These are phyloP conservation scores for Actinomortierella wolfii DNA, from an alignment of 371 early-diverging fungal species.

Conservation along the genomic window DNA sequence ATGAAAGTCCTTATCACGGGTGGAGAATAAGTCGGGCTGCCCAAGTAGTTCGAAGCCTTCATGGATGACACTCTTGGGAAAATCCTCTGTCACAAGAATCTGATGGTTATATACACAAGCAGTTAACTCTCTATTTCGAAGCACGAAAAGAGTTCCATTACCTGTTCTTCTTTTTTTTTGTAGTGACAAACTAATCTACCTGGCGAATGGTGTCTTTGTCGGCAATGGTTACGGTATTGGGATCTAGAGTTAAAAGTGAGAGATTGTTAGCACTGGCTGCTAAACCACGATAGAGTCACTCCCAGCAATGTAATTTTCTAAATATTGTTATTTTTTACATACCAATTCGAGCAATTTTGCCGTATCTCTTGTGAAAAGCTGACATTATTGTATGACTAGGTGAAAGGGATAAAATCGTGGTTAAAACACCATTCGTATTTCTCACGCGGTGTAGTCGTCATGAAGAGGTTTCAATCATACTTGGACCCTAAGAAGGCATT, in stretches of 20 bases:
- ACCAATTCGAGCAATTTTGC: conserved; percentile 29
- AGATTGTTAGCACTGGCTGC: no score
- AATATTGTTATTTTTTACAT: not conserved
- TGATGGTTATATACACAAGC: not conserved
- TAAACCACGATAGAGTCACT: no score
- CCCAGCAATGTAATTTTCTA: no score
- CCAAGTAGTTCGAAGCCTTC: conserved; percentile 19
- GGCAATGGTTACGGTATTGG: conserved; percentile 23
- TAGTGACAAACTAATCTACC: no score
- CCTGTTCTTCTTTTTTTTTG: no score
- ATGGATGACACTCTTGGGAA: conserved; percentile 28
- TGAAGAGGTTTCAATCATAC: no score
- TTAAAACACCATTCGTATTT: no score
- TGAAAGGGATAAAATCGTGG: no score
- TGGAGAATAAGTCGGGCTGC: not conserved
- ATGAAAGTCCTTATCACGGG: not conserved
- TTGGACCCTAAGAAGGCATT: conserved; percentile 12
- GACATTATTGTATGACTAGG: conserved; percentile 26
- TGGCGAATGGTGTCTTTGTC: conserved; percentile 34
- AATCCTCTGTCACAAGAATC: conserved; percentile 28
- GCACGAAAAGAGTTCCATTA: no score
- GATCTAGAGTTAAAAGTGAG: no score
- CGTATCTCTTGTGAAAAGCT: conserved; percentile 12
- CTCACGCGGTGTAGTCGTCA: no score
- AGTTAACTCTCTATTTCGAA: no score